Base-by-base conservation (phyloP, 208 protist genomes). In the Perkinsela sp. region DNA sequence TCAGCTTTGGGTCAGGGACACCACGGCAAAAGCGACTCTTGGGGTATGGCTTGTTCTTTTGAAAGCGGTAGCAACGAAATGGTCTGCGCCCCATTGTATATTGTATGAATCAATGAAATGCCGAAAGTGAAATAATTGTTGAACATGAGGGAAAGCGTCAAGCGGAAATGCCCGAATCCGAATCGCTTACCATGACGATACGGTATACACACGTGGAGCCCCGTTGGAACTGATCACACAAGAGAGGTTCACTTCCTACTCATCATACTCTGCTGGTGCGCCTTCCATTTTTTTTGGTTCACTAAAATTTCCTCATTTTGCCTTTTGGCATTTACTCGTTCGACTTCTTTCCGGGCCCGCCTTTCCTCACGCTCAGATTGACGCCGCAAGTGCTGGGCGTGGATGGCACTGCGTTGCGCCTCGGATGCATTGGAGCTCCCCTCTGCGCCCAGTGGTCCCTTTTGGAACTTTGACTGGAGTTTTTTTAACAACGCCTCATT, bases 1-100 rank as follows among this genome's bases (percentile, higher is more conserved):
- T 83, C 80, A 96, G 95, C 80, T 96, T 97, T 30, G 92, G 78
- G 75, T 95, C 90, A 69, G 96, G 96, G 31, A 98, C 96, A 94
- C 95, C 95, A 80, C 96, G 94, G 85, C 93, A 97, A 86, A 95
- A 99, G 68, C 83, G 77, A 22, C 80, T 87, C 80, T 88, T 88
- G 40, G 77, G 76, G 75, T 86, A 86, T 72, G 81, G 78, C 74
- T 85, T 85, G 72, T 83, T 81, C 76, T 85, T 88, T 75, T 75
- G 80, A 75, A 82, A 85, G 66, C 83, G 74, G 80, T 85, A 85
- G 80, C 80, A 85, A 57, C 74, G 73, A 69, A 80, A 79, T 40
- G 81, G 81, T 77, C 81, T 79, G 73, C 81, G 81, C 70, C 79
- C 81, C 81, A 86, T 86, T 32, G 16, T 69, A 29, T n/a, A 29